Percentiles rank a stretch among this genome's conserved stretches.
Evolutionary conservation across 2,329 filamentous ascomycete genomes (phyloP).

Genomic region (Diaporthe capsici): DNA sequence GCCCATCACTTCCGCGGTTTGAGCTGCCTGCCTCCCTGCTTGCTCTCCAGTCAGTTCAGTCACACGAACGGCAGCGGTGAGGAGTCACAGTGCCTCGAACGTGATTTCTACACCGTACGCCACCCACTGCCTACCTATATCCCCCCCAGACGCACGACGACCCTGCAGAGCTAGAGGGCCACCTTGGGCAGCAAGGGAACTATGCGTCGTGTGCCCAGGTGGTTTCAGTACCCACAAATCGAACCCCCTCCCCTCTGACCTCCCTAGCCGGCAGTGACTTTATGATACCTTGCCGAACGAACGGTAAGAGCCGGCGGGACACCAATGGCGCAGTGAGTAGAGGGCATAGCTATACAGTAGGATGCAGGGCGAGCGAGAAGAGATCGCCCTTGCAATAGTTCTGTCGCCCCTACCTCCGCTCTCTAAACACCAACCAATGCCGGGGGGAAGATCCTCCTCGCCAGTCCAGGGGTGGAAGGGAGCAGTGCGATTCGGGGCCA

Average conservation of each 20-base stretch:
- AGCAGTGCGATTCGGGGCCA: not conserved
- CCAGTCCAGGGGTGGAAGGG: not conserved
- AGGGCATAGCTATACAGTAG: no score
- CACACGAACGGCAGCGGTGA: constrained; percentile 8
- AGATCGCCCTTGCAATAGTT: no score
- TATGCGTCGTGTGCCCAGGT: not conserved
- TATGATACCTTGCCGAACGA: not conserved
- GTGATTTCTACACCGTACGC: not conserved
- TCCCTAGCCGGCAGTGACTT: not conserved
- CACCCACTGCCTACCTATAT: not conserved
- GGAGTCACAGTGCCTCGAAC: not conserved
- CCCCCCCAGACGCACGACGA: not conserved
- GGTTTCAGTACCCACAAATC: constrained; percentile 4
- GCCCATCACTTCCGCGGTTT: not conserved
- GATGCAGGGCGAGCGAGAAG: no score
- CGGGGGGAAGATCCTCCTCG: not conserved
- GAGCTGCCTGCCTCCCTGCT: not conserved
- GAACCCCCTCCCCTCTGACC: not conserved
- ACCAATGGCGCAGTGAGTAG: not conserved
- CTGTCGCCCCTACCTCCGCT: no score
- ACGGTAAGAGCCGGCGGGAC: not conserved
- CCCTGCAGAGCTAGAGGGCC: constrained; percentile 8
- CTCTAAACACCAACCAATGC: not conserved
- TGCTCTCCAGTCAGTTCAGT: not conserved
- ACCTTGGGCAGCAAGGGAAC: not conserved